Base-by-base conservation (phyloP, 192 early-diverging fungal species). In the Lunasporangiospora selenospora region DNA sequence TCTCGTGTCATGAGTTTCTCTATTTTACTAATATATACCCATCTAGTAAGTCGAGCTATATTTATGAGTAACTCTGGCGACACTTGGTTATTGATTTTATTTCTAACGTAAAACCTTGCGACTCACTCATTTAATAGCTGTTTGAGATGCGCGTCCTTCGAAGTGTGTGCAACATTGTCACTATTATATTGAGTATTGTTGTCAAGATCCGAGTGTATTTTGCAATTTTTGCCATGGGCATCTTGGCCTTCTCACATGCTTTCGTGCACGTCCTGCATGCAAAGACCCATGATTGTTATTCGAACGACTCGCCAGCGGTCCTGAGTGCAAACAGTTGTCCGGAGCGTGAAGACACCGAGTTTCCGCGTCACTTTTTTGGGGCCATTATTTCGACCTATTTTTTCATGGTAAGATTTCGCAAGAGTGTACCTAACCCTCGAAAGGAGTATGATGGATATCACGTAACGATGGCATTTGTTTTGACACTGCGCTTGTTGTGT, bases 401-500 rank as follows among this genome's bases (percentile, higher is more conserved):
- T 33, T 57, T 71, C 15, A 43, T 71, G 67, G 67, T 31, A 47
- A 47, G n/a, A n/a, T n/a, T n/a, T n/a, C n/a, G n/a, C n/a, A n/a
- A n/a, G n/a, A n/a, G n/a, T n/a, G n/a, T n/a, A n/a, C n/a, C n/a
- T n/a, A n/a, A n/a, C n/a, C n/a, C n/a, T n/a, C n/a, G n/a, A n/a
- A n/a, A n/a, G n/a, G n/a, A n/a, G n/a, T n/a, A n/a, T n/a, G n/a
- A n/a, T n/a, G n/a, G n/a, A n/a, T n/a, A n/a, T n/a, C n/a, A n/a
- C n/a, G n/a, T n/a, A n/a, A n/a, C n/a, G n/a, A n/a, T n/a, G n/a
- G n/a, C n/a, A n/a, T n/a, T n/a, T n/a, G n/a, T n/a, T n/a, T n/a
- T n/a, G n/a, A n/a, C n/a, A n/a, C n/a, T n/a, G n/a, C n/a, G n/a
- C n/a, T n/a, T n/a, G n/a, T n/a, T n/a, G n/a, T n/a, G n/a, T n/a